Base-by-base conservation (phyloP, 441 rosid species). In the Oxalis stricta region DNA sequence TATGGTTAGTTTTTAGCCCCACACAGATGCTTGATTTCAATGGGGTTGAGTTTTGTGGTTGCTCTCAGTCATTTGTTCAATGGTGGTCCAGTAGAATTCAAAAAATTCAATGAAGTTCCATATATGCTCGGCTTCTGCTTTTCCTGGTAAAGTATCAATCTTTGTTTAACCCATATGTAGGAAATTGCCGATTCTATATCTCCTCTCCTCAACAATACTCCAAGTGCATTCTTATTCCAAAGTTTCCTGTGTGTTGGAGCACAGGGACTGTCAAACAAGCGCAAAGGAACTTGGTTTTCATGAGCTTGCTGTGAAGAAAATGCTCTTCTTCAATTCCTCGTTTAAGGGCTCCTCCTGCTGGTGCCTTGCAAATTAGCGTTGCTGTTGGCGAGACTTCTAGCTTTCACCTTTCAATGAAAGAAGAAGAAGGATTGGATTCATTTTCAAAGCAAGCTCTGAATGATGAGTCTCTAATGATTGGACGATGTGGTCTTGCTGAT, bases 161-260 rank as follows among this genome's bases (percentile, higher is more conserved):
- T 31, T 39, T 38, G 40, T 56, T n/a, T n/a, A n/a, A 23, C 35
- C 33, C 12, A 16, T 33, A 7, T 24, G 2, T 47, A 70, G 80
- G 72, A 55, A 48, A 58, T 53, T 70, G 37, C 51, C 61, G 19
- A 53, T 39, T 50, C 56, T 44, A 0, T 47, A 56, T 53, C 64
- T n/a, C n/a, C 58, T 4, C 33, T 17, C n/a, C 8, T 30, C 48
- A 24, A 28, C 23, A 40, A 44, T 44, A 33, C 39, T 37, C 39
- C 49, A 8, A 45, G 45, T 28, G 13, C 26, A 39, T 50, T 41
- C 41, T 28, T 34, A 26, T 46, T 59, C 32, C 64, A 68, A 6
- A n/a, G 19, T 41, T 16, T 20, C 32, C 14, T 31, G 60, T 35
- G 32, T 33, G 19, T 18, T 18, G 24, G 67, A 75, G 30, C 38